Percentiles rank a stretch among this genome's conserved stretches.
Evolutionary conservation across 2,329 filamentous ascomycete species (phyloP).

Genomic region (Orbilia blumenaviensis): DNA sequence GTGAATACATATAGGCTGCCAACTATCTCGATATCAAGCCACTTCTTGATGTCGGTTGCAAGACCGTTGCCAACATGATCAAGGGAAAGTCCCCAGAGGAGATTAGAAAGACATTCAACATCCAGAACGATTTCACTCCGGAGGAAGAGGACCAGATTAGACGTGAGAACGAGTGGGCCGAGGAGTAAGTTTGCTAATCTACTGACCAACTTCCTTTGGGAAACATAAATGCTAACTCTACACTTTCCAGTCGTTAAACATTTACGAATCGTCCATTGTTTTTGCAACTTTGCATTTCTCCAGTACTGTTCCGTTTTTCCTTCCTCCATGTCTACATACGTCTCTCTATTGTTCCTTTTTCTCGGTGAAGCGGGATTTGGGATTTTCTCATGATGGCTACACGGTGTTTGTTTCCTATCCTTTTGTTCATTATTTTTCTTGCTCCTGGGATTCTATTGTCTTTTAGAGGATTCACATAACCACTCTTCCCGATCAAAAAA

Average conservation of each 20-base stretch:
- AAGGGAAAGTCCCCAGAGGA: slow-evolving; percentile 99
- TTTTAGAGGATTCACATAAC: slow-evolving; percentile 26
- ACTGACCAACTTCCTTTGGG: not conserved
- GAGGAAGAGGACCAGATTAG: slow-evolving; percentile 99
- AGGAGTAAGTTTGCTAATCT: slow-evolving; percentile 69
- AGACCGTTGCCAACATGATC: slow-evolving; percentile 99
- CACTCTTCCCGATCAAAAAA: slow-evolving; percentile 4
- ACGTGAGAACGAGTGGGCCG: slow-evolving; percentile 89
- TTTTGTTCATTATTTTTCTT: not conserved
- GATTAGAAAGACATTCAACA: slow-evolving; percentile 99
- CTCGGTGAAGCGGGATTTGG: slow-evolving; percentile 2
- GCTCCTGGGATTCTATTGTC: not conserved
- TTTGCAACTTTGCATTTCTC: not conserved
- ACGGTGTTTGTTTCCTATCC: slow-evolving; percentile 2
- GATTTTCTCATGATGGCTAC: slow-evolving; percentile 2
- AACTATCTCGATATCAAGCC: slow-evolving; percentile 99
- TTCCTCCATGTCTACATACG: slow-evolving; percentile 9
- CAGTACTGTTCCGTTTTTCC: not conserved
- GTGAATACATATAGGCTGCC: slow-evolving; percentile 72
- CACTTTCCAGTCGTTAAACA: slow-evolving; percentile 35
- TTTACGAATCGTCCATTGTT: not conserved
- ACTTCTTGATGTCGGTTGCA: slow-evolving; percentile 96
- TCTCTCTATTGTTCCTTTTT: slow-evolving; percentile 5
- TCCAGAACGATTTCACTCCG: slow-evolving; percentile 98
- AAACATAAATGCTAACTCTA: not conserved